Base-by-base conservation (phyloP, 805 yeast genomes). In the Cyberlindnera maritima region DNA sequence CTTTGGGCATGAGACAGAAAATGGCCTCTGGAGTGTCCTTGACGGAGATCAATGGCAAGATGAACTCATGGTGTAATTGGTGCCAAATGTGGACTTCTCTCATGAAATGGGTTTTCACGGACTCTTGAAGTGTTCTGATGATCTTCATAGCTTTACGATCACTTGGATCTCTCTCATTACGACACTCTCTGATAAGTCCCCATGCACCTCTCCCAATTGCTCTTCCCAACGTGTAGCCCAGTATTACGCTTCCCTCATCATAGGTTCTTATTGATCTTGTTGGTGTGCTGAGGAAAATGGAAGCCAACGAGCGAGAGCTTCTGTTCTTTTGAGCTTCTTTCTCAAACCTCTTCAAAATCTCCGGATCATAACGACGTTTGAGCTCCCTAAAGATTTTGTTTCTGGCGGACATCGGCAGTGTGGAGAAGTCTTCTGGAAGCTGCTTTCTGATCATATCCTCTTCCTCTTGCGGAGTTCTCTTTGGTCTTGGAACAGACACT, bases 181-280 rank as follows among this genome's bases (percentile, higher is more conserved):
- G 63, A 52, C 92, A 86, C 61, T 86, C 92, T 48, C 96, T 70
- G 11, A 90, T 84, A 25, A 83, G 76, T 11, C 96, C 96, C 85
- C 94, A 91, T 0, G 96, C 95, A 13, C 97, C 97, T 61, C 79
- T 80, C 1, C 96, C 96, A 51, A 89, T 83, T 11, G 84, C 76
- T 55, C 80, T 81, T 1, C 95, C 96, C 26, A 90, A 61, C 28
- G 66, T 74, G 54, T 80, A 80, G 14, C 79, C 81, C 68, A 84
- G 54, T 2, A 89, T 79, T 20, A 75, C 62, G 13, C 86, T 83
- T 1, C 95, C 96, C 49, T 76, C 79, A 47, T 84, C 88, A 56
- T 82, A 86, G 13, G 38, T 31, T 31, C 41, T 53, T 12, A 36
- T 17, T 3, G 59, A 49, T 37, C 49, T 51, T 26, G 55, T 57